A percentile compares a stretch with the other conserved stretches of the same genome.
Conservation (phyloP, 1,284 basidiomycete species). For the Veloporphyrellus conicus region DNA sequence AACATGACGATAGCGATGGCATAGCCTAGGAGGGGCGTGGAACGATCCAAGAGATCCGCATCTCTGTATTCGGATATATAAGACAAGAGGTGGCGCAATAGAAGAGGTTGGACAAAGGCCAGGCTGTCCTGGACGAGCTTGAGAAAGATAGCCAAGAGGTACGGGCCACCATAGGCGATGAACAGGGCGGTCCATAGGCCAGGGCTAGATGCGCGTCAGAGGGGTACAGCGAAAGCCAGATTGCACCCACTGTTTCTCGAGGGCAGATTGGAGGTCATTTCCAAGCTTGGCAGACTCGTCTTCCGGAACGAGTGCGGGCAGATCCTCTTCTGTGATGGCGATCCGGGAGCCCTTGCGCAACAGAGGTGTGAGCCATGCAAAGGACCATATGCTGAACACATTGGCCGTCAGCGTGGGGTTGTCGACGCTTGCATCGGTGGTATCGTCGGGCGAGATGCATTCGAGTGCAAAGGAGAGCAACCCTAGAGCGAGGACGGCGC, state of each 20-base stretch:
- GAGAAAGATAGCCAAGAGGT: slow-evolving; percentile 59
- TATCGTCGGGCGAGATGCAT: slow-evolving; percentile 63
- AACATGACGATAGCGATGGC: slow-evolving; percentile 80
- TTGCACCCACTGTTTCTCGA: slow-evolving; percentile 53
- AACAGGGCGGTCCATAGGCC: slow-evolving; percentile 72
- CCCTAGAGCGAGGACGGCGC: slow-evolving; percentile 48
- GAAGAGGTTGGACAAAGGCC: slow-evolving; percentile 85
- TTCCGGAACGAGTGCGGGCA: slow-evolving; percentile 59
- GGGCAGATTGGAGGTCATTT: slow-evolving; percentile 53
- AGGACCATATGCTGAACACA: slow-evolving; percentile 74
- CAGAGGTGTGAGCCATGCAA: slow-evolving; percentile 76
- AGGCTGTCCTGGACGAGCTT: slow-evolving; percentile 79
- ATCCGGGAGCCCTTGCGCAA: slow-evolving; percentile 63
- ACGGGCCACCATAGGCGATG: slow-evolving; percentile 76
- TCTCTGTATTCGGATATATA: slow-evolving; percentile 78
- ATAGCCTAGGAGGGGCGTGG: slow-evolving; percentile 60
- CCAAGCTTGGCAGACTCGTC: slow-evolving; percentile 78
- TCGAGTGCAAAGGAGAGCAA: slow-evolving; percentile 65
- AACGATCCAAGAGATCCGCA: slow-evolving; percentile 16
- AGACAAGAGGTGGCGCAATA: slow-evolving; percentile 77
- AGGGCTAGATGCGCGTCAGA: slow-evolving; percentile 14
- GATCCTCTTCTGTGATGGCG: slow-evolving; percentile 73
- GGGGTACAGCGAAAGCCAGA: neutral
- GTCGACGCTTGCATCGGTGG: slow-evolving; percentile 51
- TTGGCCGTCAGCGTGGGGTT: slow-evolving; percentile 80